A percentile compares a stretch with the other conserved stretches of the same genome.
phyloP scores from a whole-genome alignment of 2,329 filamentous ascomycete genomes.

The Colletotrichum sp. region DNA sequence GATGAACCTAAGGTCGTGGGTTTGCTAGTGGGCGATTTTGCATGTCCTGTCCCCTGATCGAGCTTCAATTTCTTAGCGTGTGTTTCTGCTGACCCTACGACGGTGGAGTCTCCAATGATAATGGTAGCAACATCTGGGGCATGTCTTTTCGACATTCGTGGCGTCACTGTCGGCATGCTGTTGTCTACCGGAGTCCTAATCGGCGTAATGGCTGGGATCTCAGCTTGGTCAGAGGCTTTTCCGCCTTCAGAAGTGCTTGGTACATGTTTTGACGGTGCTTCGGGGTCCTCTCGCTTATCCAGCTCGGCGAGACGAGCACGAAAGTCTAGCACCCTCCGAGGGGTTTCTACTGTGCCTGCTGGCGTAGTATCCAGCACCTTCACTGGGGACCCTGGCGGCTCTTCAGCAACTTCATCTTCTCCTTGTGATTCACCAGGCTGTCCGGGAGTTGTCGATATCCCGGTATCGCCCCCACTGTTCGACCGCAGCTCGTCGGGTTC shows the following conservation, averaged over 20 bases:
- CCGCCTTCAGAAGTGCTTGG: neutral
- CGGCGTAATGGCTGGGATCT: slow-evolving; percentile 21
- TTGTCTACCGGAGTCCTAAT: neutral
- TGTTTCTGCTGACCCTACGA: slow-evolving; percentile 69
- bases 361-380: neutral
- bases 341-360: neutral
- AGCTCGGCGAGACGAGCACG: slow-evolving; percentile 37
- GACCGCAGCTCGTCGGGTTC: neutral
- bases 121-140: slow-evolving; percentile 72
- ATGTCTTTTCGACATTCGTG: slow-evolving; percentile 55
- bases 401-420: neutral
- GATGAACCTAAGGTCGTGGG: slow-evolving; percentile 31
- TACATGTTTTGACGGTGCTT: neutral
- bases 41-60: neutral
- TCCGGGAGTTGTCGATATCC: neutral
- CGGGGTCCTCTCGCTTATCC: slow-evolving; percentile 25
- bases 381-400: neutral
- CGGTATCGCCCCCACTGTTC: neutral
- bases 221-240: slow-evolving; percentile 18
- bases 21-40: neutral
- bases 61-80: slow-evolving; percentile 42
- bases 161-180: neutral
- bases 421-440: neutral
- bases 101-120: slow-evolving; percentile 73
- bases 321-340: slow-evolving; percentile 36